These are phyloP conservation scores for Geotrichum siamense DNA, from an alignment of 1,139 yeast genomes.

Conservation along the genomic window DNA sequence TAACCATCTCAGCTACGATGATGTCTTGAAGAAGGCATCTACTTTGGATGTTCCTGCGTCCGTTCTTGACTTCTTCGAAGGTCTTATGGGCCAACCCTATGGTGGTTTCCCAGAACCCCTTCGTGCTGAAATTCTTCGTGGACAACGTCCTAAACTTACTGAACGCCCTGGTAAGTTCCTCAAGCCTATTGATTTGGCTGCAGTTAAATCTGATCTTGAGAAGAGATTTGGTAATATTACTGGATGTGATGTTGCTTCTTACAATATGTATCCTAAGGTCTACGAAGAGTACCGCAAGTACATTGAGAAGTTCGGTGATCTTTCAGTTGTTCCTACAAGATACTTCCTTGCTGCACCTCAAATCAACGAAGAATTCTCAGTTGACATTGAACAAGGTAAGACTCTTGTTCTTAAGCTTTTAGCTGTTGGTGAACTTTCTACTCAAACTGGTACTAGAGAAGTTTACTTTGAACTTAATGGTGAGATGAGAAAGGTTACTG, in stretches of 20 bases:
- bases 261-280: slow-evolving; percentile 96
- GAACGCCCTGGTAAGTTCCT: slow-evolving; percentile 87
- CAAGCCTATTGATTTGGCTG: slow-evolving; percentile 70
- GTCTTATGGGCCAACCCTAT: slow-evolving; percentile 97
- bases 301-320: slow-evolving; percentile 77
- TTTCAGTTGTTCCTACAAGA: slow-evolving; percentile 88
- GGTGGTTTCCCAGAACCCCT: slow-evolving; percentile 99
- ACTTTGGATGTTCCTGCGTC: slow-evolving; percentile 98
- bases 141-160: slow-evolving; percentile 83
- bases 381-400: slow-evolving; percentile 92
- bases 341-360: slow-evolving; percentile 80
- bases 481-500: slow-evolving; percentile 92
- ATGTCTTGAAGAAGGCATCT: slow-evolving; percentile 76
- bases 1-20: slow-evolving; percentile 78
- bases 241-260: slow-evolving; percentile 89
- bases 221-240: slow-evolving; percentile 46
- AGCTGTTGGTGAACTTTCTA: slow-evolving; percentile 85
- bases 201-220: slow-evolving; percentile 62
- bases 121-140: slow-evolving; percentile 78
- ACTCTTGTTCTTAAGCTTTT: slow-evolving; percentile 81
- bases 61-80: slow-evolving; percentile 96
- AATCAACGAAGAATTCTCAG: slow-evolving; percentile 80
- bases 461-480: slow-evolving; percentile 97
- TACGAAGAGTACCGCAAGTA: slow-evolving; percentile 76
- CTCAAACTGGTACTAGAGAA: slow-evolving; percentile 85